Conservation (phyloP, 768 basidiomycete genomes). For the Collybia sordida region DNA sequence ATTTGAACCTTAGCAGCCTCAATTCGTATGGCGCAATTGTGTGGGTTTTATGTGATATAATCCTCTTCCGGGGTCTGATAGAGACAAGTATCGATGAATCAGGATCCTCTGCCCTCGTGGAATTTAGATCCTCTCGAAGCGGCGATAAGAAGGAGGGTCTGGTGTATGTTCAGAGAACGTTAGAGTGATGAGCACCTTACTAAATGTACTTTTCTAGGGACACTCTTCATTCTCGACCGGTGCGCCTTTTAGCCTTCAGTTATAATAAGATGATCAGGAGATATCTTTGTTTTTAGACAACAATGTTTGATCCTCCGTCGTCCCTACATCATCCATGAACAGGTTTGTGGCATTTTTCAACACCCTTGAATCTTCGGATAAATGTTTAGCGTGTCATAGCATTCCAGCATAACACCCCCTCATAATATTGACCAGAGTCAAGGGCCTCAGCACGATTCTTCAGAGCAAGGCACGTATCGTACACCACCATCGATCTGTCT, state of each 20-base stretch:
- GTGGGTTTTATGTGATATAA: slow-evolving; percentile 2
- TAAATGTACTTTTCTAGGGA: slow-evolving; percentile 9
- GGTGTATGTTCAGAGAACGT: slow-evolving; percentile 6
- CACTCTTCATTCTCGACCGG: slow-evolving; percentile 15
- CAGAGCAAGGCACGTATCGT: slow-evolving; percentile 6
- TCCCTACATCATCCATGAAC: slow-evolving; percentile 12
- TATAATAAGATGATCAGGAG: not conserved
- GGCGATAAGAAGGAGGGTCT: slow-evolving; percentile 5
- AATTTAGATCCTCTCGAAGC: slow-evolving; percentile 1
- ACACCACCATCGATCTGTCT: not conserved
- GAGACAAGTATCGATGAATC: slow-evolving; percentile 5
- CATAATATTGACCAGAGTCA: slow-evolving; percentile 1
- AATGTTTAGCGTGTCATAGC: slow-evolving; percentile 2
- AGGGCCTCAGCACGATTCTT: slow-evolving; percentile 4
- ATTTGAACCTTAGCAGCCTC: slow-evolving; percentile 5
- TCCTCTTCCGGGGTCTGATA: not conserved
- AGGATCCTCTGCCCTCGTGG: not conserved
- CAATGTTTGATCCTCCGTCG: slow-evolving; percentile 13
- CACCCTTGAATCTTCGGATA: not conserved
- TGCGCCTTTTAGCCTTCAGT: not conserved
- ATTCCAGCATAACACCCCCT: slow-evolving; percentile 9
- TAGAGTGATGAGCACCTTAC: not conserved
- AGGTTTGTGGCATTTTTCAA: not conserved
- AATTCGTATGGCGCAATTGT: slow-evolving; percentile 16
- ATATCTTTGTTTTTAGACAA: not conserved